Evolutionary conservation across 140 eudicot species (phyloP), one percentile per base, ranked within the genome.

Genomic region (Bidens hawaiensis): DNA sequence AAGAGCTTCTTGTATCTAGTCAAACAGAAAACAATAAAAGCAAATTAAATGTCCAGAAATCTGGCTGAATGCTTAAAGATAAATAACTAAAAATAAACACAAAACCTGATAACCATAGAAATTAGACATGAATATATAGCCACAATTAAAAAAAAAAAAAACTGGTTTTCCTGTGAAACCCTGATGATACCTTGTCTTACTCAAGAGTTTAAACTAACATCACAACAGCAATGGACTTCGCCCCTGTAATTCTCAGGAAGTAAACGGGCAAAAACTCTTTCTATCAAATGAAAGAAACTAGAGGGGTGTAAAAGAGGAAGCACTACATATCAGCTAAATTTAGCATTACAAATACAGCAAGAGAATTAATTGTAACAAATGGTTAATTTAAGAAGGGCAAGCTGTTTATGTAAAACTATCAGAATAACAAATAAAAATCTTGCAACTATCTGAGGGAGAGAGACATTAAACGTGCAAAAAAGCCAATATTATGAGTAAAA

Each of bases 1-100:
- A 93, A 83, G 48, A 93, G 97, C 94, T 85, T 88, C 95, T 78
- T 88, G 94, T 88, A 93, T 88, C 99, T 93, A 83, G 58, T 33
- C 24, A 65, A 71, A 65, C 53, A 68, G 18, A 31, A 27, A 67
- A 43, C n/a, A 48, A 47, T 55, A 76, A 74, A 68, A 56, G 66
- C 47, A 75, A 68, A 82, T 51, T 75, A 74, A 79, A 76, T 73
- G 72, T 73, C 76, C 76, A 72, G 22, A 75, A 67, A 19, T 47
- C 47, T 62, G 60, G 26, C 21, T 53, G 19, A 54, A 21, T 48
- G 42, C 43, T 22, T 11, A 49, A 31, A 43, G 10, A 64, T 15
- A 65, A 36, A 71, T 48, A 52, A 50, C 21, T 38, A 4, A 49
- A 48, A 54, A n/a, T n/a, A n/a, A n/a, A 72, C 21, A 60, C 40